A percentile compares a stretch with the other conserved stretches of the same genome.
Evolutionary conservation across 768 basidiomycete genomes (phyloP).

Genomic region (Lentinula boryana): DNA sequence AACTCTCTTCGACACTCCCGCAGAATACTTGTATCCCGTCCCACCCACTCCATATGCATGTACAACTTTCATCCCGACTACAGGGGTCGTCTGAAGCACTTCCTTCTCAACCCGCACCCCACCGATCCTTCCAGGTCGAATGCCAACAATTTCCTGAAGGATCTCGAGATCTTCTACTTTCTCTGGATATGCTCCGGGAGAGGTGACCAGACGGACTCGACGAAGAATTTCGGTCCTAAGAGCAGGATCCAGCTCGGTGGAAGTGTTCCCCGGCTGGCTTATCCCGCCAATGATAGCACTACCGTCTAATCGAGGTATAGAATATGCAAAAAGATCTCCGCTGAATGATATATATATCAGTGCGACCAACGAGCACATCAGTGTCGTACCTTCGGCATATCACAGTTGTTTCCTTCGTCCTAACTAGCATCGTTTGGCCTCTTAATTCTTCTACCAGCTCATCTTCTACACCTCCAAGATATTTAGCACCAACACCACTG

Average conservation of each 20-base stretch:
- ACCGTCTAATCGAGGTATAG: conserved; percentile 3
- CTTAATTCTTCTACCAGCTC: background rate
- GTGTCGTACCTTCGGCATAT: background rate
- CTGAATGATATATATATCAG: background rate
- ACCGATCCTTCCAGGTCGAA: conserved; percentile 4
- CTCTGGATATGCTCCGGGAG: background rate
- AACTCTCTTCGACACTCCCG: conserved; percentile 1
- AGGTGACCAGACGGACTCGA: background rate
- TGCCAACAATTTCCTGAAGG: background rate
- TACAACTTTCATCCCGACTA: conserved; percentile 2
- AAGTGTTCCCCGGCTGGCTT: conserved; percentile 1
- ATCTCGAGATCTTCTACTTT: conserved; percentile 6
- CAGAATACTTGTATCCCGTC: conserved; percentile 7
- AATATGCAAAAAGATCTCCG: conserved; percentile 1
- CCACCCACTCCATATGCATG: conserved; percentile 8
- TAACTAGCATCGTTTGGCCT: conserved; percentile 5
- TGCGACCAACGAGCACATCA: background rate
- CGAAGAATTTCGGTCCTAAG: background rate
- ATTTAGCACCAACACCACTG: conserved; percentile 2
- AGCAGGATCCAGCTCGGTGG: background rate
- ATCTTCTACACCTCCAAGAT: conserved; percentile 7
- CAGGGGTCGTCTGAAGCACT: background rate
- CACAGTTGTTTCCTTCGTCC: background rate
- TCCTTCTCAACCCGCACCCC: conserved; percentile 5
- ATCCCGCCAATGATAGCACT: conserved; percentile 5